These are phyloP conservation scores for Melastoma malabathricum DNA, from an alignment of 345 rosid genomes.

Conservation along the genomic window DNA sequence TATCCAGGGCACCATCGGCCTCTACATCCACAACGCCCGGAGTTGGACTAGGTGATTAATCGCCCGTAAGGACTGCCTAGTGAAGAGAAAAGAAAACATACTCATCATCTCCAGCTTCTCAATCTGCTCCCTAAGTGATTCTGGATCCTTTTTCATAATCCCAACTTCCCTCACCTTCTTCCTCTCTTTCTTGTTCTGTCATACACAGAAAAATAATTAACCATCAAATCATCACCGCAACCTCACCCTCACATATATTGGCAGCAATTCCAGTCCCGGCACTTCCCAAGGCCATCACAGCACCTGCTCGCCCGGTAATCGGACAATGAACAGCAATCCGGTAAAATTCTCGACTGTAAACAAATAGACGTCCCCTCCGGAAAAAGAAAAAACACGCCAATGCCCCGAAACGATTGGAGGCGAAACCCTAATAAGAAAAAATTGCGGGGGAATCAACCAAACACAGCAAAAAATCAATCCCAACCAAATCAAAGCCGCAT, in stretches of 20 bases:
- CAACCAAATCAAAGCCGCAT: too few species aligned
- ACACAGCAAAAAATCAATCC: too few species aligned
- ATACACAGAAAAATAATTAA: constrained; percentile 3
- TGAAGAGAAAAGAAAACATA: constrained; percentile 21
- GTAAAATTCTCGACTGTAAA: too few species aligned
- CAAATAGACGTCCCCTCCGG: too few species aligned
- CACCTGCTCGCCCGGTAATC: too few species aligned
- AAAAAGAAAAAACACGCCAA: background rate
- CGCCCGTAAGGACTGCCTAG: background rate
- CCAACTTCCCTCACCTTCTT: constrained; percentile 99
- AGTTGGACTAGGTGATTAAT: background rate
- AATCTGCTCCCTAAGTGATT: constrained; percentile 76
- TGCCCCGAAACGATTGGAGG: too few species aligned
- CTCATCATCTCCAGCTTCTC: constrained; percentile 86
- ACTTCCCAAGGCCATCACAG: too few species aligned
- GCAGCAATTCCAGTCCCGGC: too few species aligned
- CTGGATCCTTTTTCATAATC: constrained; percentile 94
- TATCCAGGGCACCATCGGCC: constrained; percentile 99
- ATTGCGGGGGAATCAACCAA: too few species aligned
- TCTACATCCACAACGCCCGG: constrained; percentile 34
- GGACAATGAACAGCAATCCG: too few species aligned
- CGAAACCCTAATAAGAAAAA: too few species aligned
- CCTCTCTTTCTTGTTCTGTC: constrained; percentile 94
- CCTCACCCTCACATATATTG: too few species aligned
- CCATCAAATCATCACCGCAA: background rate